Conservation (phyloP, 768 basidiomycete species). For the Krasilnikovozyma curviuscula region DNA sequence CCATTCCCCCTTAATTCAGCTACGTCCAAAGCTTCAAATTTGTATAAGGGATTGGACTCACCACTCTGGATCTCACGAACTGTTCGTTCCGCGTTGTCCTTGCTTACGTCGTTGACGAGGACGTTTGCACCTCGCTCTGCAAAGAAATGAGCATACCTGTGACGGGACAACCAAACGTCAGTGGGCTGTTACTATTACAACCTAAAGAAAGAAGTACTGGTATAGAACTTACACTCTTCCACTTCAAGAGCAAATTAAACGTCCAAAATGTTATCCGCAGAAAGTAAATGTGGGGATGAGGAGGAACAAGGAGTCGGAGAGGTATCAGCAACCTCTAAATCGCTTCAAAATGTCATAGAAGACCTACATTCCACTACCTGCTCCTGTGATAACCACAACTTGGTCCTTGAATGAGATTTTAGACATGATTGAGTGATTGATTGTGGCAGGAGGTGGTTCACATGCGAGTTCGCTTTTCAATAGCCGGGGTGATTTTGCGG, state of each 20-base stretch:
- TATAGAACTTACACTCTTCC: no score
- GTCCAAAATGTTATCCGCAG: not conserved
- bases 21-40: no score
- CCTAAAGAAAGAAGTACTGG: not conserved
- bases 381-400: conserved; percentile 86
- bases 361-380: conserved; percentile 58
- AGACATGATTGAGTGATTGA: not conserved
- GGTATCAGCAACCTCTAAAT: not conserved
- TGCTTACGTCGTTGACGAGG: conserved; percentile 87
- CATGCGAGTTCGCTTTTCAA: no score
- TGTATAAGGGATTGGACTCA: no score
- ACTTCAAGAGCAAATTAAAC: no score
- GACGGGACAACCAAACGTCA: not conserved
- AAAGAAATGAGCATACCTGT: conserved; percentile 72
- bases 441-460: no score
- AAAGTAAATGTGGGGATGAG: not conserved
- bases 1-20: no score
- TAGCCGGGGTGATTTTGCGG: no score
- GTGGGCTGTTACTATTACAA: not conserved
- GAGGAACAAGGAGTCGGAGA: not conserved
- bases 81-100: conserved; percentile 70
- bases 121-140: conserved; percentile 85
- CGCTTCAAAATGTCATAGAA: not conserved
- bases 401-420: conserved; percentile 48
- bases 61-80: conserved; percentile 72